These are phyloP conservation scores for Pythium rishiriense DNA, from an alignment of 352 stramenopile genomes.

Conservation along the genomic window DNA sequence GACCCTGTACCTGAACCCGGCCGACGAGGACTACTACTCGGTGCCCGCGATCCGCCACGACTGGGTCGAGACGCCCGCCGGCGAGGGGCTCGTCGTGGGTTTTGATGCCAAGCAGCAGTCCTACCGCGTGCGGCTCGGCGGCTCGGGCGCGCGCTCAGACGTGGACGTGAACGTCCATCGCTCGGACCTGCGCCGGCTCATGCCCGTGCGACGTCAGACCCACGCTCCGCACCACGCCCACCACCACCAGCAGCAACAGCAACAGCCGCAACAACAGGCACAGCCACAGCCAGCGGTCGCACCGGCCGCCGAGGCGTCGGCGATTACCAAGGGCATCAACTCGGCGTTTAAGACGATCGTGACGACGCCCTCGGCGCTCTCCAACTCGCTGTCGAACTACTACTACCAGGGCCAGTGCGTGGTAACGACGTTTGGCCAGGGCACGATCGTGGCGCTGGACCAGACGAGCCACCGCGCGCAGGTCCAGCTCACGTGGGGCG, in stretches of 20 bases:
- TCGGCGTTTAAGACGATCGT: slow-evolving; percentile 60
- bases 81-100: slow-evolving; percentile 51
- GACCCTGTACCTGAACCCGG: slow-evolving; percentile 35
- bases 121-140: slow-evolving; percentile 51
- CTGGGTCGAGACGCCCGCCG: slow-evolving; percentile 55
- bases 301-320: slow-evolving; percentile 33
- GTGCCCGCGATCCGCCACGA: slow-evolving; percentile 61
- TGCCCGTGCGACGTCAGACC: slow-evolving; percentile 34
- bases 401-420: slow-evolving; percentile 76
- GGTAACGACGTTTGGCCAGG: slow-evolving; percentile 66
- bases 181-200: slow-evolving; percentile 23
- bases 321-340: slow-evolving; percentile 46
- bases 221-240: neutral
- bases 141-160: slow-evolving; percentile 33
- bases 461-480: slow-evolving; percentile 47
- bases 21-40: slow-evolving; percentile 48
- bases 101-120: slow-evolving; percentile 52
- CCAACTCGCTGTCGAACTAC: slow-evolving; percentile 58
- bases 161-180: slow-evolving; percentile 41
- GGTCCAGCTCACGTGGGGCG: slow-evolving; percentile 67
- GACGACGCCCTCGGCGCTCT: slow-evolving; percentile 52
- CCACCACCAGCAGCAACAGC: neutral
- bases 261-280: slow-evolving; percentile 26
- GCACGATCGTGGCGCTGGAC: slow-evolving; percentile 58
- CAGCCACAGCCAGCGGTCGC: slow-evolving; percentile 5